Base-by-base conservation (phyloP, 129 eudicot species). In the Helianthus tuberosus region DNA sequence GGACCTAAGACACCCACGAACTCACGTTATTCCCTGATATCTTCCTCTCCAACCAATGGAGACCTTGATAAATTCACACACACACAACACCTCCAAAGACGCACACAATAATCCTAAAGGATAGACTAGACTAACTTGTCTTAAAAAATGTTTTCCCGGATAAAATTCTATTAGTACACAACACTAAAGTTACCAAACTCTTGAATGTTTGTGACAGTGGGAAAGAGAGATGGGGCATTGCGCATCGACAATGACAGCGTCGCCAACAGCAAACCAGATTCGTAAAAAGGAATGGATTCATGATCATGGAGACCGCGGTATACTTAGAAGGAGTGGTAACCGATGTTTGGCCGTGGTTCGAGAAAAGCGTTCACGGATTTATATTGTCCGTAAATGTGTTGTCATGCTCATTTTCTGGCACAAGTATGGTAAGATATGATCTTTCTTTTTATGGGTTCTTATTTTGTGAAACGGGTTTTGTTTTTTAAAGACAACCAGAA, bases 391-490 rank as follows among this genome's bases (percentile, higher is more conserved):
- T 25, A 86, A 49, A 78, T 82, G 87, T 60, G 36, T 86, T 3
- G 11, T 80, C 17, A 86, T 86, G 87, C 87, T 86, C 35, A 51
- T 80, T n/a, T 86, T 80, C 47, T 86, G 83, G 87, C 87, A 64
- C 63, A 82, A 73, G 64, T 64, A 76, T 17, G 64, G 61, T 74
- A 82, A 86, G 71, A 47, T 78, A 62, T 78, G 69, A 75, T 50
- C 15, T 11, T 23, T 39, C 32, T 27, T 27, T 23, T 11, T 6
- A 27, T 0, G 64, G 17, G 38, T 53, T 54, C 29, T 15, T 54
- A 35, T 38, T 53, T 71, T 15, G 16, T 10, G 5, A 9, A 9
- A 50, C 20, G 46, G 14, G 14, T 7, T 29, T 46, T 5, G 23
- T 17, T 4, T 39, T 14, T 71, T 71, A 25, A 58, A 72, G 43